Evolutionary conservation across 2,329 filamentous ascomycete species (phyloP).

Genomic region (Aspergillus floridensis): DNA sequence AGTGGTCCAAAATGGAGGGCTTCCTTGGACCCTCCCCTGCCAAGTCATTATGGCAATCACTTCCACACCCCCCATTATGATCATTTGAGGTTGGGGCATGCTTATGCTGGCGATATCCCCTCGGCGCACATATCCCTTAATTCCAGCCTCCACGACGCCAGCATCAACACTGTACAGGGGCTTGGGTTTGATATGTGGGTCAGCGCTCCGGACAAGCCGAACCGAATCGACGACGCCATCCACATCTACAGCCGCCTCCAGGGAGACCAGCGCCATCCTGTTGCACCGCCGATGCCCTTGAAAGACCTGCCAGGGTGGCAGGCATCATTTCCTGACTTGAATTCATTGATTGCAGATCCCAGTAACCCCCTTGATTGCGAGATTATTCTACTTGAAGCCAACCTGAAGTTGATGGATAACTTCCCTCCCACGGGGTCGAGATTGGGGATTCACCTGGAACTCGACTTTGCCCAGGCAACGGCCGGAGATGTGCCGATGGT

Average conservation of each 20-base stretch:
- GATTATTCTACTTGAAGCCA: slow-evolving; percentile 45
- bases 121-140: slow-evolving; percentile 35
- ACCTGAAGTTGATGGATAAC: slow-evolving; percentile 43
- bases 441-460: slow-evolving; percentile 43
- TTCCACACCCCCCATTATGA: slow-evolving; percentile 31
- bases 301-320: slow-evolving; percentile 44
- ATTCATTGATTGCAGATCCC: slow-evolving; percentile 33
- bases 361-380: slow-evolving; percentile 39
- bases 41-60: slow-evolving; percentile 31
- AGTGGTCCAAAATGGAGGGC: slow-evolving; percentile 33
- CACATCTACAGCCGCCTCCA: slow-evolving; percentile 47
- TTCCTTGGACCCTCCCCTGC: slow-evolving; percentile 32
- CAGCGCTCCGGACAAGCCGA: slow-evolving; percentile 35
- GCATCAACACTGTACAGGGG: slow-evolving; percentile 31
- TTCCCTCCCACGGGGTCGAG: slow-evolving; percentile 42
- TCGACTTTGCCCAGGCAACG: slow-evolving; percentile 40
- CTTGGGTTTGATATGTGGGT: slow-evolving; percentile 50
- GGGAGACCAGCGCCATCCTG: slow-evolving; percentile 36
- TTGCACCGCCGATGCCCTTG: slow-evolving; percentile 36
- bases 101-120: slow-evolving; percentile 35
- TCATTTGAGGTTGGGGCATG: slow-evolving; percentile 30
- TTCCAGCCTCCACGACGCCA: slow-evolving; percentile 32
- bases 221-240: slow-evolving; percentile 39
- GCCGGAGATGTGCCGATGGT: slow-evolving; percentile 32
- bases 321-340: slow-evolving; percentile 41